A percentile compares a stretch with the other conserved stretches of the same genome.
Conservation (phyloP, 1,139 yeast genomes). For the Saccharomyces hybrid region DNA sequence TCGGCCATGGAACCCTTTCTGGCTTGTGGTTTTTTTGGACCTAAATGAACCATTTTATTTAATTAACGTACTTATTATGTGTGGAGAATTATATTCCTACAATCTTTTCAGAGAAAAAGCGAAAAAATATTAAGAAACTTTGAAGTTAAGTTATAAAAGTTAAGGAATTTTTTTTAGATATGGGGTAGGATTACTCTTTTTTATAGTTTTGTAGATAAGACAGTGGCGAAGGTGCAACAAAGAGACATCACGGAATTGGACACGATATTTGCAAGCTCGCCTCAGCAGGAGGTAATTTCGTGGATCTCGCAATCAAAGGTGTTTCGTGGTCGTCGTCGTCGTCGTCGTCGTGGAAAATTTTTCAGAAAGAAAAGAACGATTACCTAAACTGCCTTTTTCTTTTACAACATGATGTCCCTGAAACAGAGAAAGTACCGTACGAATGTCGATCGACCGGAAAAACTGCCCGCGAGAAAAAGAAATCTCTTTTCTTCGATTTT, state of each 20-base stretch:
- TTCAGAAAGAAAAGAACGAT: background rate
- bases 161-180: background rate
- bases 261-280: background rate
- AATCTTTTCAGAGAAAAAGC: background rate
- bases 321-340: background rate
- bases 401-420: background rate
- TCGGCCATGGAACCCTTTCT: constrained; percentile 76
- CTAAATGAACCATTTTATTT: constrained; percentile 63
- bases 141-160: background rate
- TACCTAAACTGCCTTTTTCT: background rate
- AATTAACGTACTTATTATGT: background rate
- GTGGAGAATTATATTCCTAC: background rate
- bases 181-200: background rate
- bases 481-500: background rate
- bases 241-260: background rate
- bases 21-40: constrained; percentile 76
- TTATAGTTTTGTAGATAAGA: background rate
- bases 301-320: background rate
- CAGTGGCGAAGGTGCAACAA: background rate
- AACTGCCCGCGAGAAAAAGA: background rate
- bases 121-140: background rate
- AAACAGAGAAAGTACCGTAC: background rate
- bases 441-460: background rate
- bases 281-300: background rate
- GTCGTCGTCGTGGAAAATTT: background rate